Percentiles rank a stretch among this genome's conserved stretches.
phyloP scores from a whole-genome alignment of 2,329 filamentous ascomycete species.

The Nannizziopsis barbatae region DNA sequence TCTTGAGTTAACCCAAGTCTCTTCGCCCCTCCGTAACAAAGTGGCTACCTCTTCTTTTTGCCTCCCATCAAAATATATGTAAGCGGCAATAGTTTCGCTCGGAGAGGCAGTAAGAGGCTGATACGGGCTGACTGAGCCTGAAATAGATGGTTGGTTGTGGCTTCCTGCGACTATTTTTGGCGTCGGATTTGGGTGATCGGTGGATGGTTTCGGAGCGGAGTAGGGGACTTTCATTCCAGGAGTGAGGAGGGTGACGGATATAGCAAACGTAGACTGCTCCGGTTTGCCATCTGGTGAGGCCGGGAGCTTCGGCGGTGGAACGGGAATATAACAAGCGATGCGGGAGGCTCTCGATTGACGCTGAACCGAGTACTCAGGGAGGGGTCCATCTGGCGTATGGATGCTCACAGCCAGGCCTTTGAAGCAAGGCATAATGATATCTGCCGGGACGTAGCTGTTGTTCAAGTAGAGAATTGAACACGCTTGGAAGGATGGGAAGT shows the following conservation, averaged over 20 bases:
- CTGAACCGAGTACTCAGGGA: slow-evolving; percentile 89
- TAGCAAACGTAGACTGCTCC: slow-evolving; percentile 91
- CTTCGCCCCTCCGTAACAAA: slow-evolving; percentile 77
- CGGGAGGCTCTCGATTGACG: slow-evolving; percentile 82
- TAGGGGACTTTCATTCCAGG: slow-evolving; percentile 83
- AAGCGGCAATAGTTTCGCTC: slow-evolving; percentile 95
- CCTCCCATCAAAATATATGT: slow-evolving; percentile 96
- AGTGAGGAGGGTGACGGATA: slow-evolving; percentile 91
- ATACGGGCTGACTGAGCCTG: slow-evolving; percentile 63
- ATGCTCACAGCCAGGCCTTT: slow-evolving; percentile 98
- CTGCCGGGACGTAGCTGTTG: neutral
- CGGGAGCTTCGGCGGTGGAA: slow-evolving; percentile 72
- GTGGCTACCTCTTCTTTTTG: slow-evolving; percentile 96
- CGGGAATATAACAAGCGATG: slow-evolving; percentile 94
- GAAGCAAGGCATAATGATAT: slow-evolving; percentile 71
- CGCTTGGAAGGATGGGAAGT: neutral
- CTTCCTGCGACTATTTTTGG: slow-evolving; percentile 69
- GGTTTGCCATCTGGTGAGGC: slow-evolving; percentile 60
- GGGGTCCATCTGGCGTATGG: slow-evolving; percentile 66
- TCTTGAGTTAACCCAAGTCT: slow-evolving; percentile 97
- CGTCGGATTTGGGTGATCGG: slow-evolving; percentile 66
- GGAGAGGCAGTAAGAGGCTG: slow-evolving; percentile 83
- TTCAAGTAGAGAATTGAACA: neutral
- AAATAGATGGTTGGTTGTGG: slow-evolving; percentile 42
- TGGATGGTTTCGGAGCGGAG: slow-evolving; percentile 70